phyloP scores from a whole-genome alignment of 2,329 filamentous ascomycete genomes.

The Penicillium freii region DNA sequence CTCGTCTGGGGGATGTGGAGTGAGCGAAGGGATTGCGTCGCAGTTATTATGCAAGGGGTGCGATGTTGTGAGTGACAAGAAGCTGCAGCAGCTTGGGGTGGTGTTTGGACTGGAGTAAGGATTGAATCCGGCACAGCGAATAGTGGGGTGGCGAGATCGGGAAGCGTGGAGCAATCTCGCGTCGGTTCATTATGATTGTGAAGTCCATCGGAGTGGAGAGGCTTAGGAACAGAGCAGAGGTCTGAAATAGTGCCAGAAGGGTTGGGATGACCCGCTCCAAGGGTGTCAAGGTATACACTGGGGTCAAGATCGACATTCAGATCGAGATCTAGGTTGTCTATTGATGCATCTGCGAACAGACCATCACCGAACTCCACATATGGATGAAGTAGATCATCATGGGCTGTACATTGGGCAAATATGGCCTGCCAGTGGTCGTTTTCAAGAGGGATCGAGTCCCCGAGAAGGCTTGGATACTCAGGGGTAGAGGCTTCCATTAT shows the following conservation, averaged over 20 bases:
- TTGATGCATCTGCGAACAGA: neutral
- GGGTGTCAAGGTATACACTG: neutral
- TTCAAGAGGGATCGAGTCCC: neutral
- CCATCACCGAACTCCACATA: neutral
- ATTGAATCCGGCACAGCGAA: neutral
- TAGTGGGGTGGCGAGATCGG: neutral
- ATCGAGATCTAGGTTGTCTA: neutral
- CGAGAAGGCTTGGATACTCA: neutral
- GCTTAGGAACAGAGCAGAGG: neutral
- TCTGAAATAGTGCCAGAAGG: neutral
- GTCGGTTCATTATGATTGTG: neutral
- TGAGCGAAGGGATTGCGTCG: constrained; percentile 7
- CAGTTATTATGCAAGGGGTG: constrained; percentile 5
- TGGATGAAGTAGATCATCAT: neutral
- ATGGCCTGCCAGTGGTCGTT: neutral
- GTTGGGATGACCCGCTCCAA: neutral
- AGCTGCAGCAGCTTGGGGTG: neutral
- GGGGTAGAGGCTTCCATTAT: neutral
- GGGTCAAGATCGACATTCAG: neutral
- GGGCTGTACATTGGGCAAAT: neutral
- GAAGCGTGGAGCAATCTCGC: neutral
- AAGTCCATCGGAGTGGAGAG: neutral
- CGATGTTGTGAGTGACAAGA: neutral
- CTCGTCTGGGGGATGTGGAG: constrained; percentile 1
- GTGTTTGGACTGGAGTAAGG: neutral